These are phyloP conservation scores for Syzygium malaccense DNA, from an alignment of 441 rosid genomes.

Conservation along the genomic window DNA sequence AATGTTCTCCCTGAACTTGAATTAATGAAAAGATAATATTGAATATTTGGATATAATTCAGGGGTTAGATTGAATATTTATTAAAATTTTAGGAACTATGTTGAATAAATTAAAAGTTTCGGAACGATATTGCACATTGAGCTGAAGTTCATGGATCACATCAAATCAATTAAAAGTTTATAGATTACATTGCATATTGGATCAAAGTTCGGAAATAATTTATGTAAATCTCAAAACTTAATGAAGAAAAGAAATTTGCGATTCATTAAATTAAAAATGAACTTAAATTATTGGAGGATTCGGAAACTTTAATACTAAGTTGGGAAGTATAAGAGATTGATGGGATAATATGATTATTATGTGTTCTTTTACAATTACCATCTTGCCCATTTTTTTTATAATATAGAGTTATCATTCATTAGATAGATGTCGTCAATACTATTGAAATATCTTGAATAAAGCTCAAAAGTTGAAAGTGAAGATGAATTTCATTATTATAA, in stretches of 20 bases:
- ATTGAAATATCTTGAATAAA: neutral
- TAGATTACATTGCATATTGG: rapidly evolving
- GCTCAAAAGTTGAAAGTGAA: neutral
- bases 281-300: neutral
- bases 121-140: rapidly evolving
- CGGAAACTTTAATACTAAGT: neutral
- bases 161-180: rapidly evolving
- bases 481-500: neutral
- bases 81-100: rapidly evolving
- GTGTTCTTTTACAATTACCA: neutral
- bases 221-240: rapidly evolving
- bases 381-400: rapidly evolving
- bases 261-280: neutral
- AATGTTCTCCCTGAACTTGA: too few relatives aligned
- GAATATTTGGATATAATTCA: rapidly evolving
- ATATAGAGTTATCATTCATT: neutral
- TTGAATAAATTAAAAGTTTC: neutral
- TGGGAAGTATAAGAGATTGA: neutral
- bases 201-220: rapidly evolving
- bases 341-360: neutral
- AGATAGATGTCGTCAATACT: neutral
- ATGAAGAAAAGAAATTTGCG: neutral
- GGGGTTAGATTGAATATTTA: rapidly evolving
- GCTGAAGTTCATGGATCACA: rapidly evolving
- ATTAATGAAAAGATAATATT: rapidly evolving